phyloP scores from a whole-genome alignment of 164 flowering plant genomes.

The Tetracentron sinense region DNA sequence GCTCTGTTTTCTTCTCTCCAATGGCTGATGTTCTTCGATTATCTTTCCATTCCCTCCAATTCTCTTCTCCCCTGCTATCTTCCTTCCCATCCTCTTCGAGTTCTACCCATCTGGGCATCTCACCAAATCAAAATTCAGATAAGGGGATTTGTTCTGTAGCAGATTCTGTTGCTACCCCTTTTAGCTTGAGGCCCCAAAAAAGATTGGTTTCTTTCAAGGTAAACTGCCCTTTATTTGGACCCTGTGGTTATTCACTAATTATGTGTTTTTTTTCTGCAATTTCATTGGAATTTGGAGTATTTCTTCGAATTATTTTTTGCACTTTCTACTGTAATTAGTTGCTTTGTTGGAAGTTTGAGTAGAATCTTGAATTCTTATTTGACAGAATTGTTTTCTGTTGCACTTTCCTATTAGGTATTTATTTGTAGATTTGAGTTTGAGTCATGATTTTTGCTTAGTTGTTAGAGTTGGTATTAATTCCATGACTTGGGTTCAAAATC shows the following conservation, averaged over 20 bases:
- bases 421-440: too few relatives aligned
- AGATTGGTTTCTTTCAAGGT: conserved; percentile 26
- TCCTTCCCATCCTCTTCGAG: conserved; percentile 3
- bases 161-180: conserved; percentile 9
- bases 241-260: neutral
- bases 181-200: conserved; percentile 15
- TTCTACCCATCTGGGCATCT: conserved; percentile 14
- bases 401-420: too few relatives aligned
- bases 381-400: too few relatives aligned
- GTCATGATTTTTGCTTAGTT: too few relatives aligned
- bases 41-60: conserved; percentile 18
- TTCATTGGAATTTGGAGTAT: too few relatives aligned
- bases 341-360: too few relatives aligned
- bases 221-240: neutral
- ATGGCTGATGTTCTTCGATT: conserved; percentile 53
- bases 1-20: neutral
- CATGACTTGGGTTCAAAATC: too few relatives aligned
- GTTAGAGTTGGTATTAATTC: too few relatives aligned
- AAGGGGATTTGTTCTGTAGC: conserved; percentile 21
- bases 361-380: neutral
- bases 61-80: conserved; percentile 11
- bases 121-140: conserved; percentile 17
- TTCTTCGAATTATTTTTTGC: too few relatives aligned
- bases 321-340: too few relatives aligned
- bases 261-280: neutral